phyloP scores from a whole-genome alignment of 2,329 filamentous ascomycete genomes.

The Xylaria sp. region DNA sequence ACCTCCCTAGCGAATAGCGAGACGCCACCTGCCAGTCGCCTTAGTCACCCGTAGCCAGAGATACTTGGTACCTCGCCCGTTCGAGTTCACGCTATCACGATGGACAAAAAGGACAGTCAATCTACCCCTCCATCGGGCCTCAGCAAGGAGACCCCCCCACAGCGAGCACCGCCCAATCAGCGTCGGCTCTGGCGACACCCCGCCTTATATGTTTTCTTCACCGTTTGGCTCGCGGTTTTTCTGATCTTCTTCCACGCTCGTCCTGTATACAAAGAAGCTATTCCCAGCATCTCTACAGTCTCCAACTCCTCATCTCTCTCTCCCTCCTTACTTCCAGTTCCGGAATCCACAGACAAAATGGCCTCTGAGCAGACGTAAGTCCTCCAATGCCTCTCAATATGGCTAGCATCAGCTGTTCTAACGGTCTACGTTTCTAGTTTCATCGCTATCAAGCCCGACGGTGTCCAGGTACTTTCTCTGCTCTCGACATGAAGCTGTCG shows the following conservation, averaged over 20 bases:
- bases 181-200: constrained; percentile 25
- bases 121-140: constrained; percentile 17
- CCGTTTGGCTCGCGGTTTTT: constrained; percentile 28
- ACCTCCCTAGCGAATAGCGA: not conserved
- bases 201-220: constrained; percentile 32
- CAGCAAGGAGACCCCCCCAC: constrained; percentile 2
- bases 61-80: not conserved
- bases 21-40: not conserved
- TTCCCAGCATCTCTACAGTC: constrained; percentile 18
- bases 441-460: constrained; percentile 99
- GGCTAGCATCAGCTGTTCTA: not conserved
- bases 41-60: not conserved
- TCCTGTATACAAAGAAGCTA: constrained; percentile 24
- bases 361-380: constrained; percentile 32
- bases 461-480: constrained; percentile 74
- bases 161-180: constrained; percentile 21
- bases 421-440: constrained; percentile 56
- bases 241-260: constrained; percentile 29
- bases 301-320: constrained; percentile 11
- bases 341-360: constrained; percentile 29
- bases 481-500: constrained; percentile 2
- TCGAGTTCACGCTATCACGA: not conserved
- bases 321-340: constrained; percentile 7
- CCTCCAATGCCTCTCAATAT: not conserved
- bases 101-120: constrained; percentile 18